These are phyloP conservation scores for Puccinia novopanici DNA, from an alignment of 1,284 basidiomycete genomes.

Conservation along the genomic window DNA sequence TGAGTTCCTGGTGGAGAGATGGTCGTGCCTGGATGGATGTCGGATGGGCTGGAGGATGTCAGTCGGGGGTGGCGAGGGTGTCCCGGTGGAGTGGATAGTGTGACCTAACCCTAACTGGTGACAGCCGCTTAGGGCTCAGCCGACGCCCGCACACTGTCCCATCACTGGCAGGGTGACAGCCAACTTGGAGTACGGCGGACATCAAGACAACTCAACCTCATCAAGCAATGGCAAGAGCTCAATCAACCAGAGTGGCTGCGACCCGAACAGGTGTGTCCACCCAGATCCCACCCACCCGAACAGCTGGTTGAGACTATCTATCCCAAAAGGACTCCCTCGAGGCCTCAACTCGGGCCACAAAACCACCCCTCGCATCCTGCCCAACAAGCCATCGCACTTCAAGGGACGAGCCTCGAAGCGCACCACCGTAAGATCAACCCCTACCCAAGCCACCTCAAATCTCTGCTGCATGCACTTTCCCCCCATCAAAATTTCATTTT, in stretches of 20 bases:
- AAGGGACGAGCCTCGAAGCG: constrained; percentile 79
- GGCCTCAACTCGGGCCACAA: constrained; percentile 92
- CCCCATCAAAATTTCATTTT: constrained; percentile 51
- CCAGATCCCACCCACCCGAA: neutral
- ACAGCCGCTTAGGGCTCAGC: constrained; percentile 40
- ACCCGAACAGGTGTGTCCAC: constrained; percentile 42
- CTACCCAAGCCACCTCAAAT: neutral
- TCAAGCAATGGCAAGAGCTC: constrained; percentile 45
- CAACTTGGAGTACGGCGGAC: neutral
- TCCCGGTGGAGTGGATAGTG: neutral
- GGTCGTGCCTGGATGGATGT: neutral
- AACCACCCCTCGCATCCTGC: constrained; percentile 81
- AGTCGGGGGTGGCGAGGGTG: neutral
- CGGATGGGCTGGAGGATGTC: neutral
- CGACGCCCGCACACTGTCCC: neutral
- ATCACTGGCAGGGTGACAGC: too few species aligned
- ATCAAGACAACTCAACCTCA: constrained; percentile 7
- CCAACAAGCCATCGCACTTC: constrained; percentile 79
- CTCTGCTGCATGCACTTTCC: constrained; percentile 54
- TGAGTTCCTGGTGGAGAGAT: constrained; percentile 15
- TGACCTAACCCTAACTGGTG: constrained; percentile 39
- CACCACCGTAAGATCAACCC: constrained; percentile 54
- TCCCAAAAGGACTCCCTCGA: constrained; percentile 75
- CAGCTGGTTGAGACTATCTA: neutral
- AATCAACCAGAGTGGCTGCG: constrained; percentile 43